Evolutionary conservation across 2,329 filamentous ascomycete genomes (phyloP), one percentile per base, ranked within the genome.

Genomic region (Botrytis elliptica): DNA sequence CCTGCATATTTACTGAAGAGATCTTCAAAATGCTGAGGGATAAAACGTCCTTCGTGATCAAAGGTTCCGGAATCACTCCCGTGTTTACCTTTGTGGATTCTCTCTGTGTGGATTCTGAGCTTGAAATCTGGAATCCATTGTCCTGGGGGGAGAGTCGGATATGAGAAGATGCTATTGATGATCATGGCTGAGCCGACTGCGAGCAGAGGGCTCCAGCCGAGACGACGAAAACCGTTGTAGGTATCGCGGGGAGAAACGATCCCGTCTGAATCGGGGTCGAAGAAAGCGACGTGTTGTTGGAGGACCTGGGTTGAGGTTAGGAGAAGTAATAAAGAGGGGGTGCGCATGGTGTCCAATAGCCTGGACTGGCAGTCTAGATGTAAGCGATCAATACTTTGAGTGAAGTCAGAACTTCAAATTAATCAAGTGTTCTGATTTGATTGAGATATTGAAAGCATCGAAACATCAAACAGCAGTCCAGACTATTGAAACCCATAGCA

Each of bases 211-310:
- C 81, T 81, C 79, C 85, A 88, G 38, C 86, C 86, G 25, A 86
- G 82, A 7, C 79, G 79, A 63, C 83, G 81, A 77, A 86, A 86
- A 18, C 85, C 85, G 29, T 74, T 67, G 79, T 83, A 88, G 3
- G 86, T 88, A 78, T 88, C 86, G 2, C 75, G 77, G 0, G 87
- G 86, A 84, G 84, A 88, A 38, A 88, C 85, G n/a, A 88, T 80
- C 49, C 85, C 85, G 77, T 88, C 87, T 42, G 79, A 76, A 77
- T 88, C 86, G 16, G 80, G 77, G 78, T 88, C 87, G 76, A 86
- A 89, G 82, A 86, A 88, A 36, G 81, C 81, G 76, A 83, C 83
- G 78, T 88, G 87, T 76, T 88, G 86, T 77, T 87, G 85, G 4
- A 88, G 82, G 20, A 87, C 84, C 78, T 78, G 71, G n/a, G 25